Conservation (phyloP, 2,329 filamentous ascomycete species). For the Pseudogymnoascus sp. region DNA sequence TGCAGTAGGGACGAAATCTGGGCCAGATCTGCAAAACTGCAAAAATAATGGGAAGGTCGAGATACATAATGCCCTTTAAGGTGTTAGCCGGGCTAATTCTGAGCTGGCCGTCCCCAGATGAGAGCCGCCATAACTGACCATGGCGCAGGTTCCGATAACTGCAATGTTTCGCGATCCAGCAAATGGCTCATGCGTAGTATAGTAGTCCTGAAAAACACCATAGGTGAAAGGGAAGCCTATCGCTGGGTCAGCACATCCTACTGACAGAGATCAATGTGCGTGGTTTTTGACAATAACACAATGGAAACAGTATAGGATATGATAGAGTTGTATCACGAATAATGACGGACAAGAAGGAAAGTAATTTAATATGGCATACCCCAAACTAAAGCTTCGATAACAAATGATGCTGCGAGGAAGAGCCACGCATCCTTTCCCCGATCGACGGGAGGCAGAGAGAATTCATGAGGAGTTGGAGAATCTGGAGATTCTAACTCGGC, state of each 20-base stretch:
- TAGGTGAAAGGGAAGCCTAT: constrained; percentile 60
- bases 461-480: not conserved
- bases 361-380: constrained; percentile 28
- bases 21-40: constrained; percentile 32
- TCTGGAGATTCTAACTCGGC: not conserved
- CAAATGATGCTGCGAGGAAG: constrained; percentile 41
- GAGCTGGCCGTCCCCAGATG: constrained; percentile 35
- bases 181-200: constrained; percentile 52
- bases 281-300: constrained; percentile 64
- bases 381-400: constrained; percentile 47
- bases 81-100: not conserved
- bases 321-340: not conserved
- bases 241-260: not conserved
- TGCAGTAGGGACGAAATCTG: constrained; percentile 32
- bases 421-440: constrained; percentile 34
- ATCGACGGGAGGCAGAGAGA: constrained; percentile 28
- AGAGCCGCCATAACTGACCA: constrained; percentile 27
- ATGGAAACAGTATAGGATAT: constrained; percentile 53
- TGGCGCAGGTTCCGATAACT: constrained; percentile 49
- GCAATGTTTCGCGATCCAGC: constrained; percentile 44
- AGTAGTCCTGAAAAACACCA: constrained; percentile 64
- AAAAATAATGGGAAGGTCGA: constrained; percentile 42
- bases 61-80: constrained; percentile 46
- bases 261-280: not conserved
- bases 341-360: not conserved